Evolutionary conservation across 371 early-diverging fungal genomes (phyloP), one percentile per base, ranked within the genome.

Genomic region (Sporodiniella umbellata): DNA sequence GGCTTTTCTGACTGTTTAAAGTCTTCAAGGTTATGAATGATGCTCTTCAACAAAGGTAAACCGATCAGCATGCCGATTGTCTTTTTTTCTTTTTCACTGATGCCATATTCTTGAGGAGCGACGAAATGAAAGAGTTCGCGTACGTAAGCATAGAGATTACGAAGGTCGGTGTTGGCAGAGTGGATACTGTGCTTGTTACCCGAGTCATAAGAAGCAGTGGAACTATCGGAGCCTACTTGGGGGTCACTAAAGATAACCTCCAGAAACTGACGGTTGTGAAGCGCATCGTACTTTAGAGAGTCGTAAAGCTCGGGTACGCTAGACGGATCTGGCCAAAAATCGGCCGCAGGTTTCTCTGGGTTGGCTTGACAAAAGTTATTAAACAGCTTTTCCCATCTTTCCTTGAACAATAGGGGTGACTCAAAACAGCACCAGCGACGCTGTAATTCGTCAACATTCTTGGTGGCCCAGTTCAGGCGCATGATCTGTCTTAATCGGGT

Each of bases 301-400:
- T 98, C 98, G 52, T 95, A 96, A 3, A 98, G 73, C 58, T 94
- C 95, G 14, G 93, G 91, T 15, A 94, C 86, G 64, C 95, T 94
- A 37, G 92, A 86, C 0, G 96, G 93, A 54, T 93, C 90, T 52
- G 84, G 62, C 19, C 49, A 53, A 4, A 42, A 28, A 2, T 15
- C n/a, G n/a, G n/a, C n/a, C n/a, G n/a, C n/a, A n/a, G n/a, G n/a
- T n/a, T 53, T 54, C 43, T 25, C 62, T 58, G 57, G 72, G 62
- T 56, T 46, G 21, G 49, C 61, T 28, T 53, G 54, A 48, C 89
- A 88, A 62, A 95, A 93, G 40, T 94, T 93, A 30, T 72, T 68
- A 59, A 98, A 92, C 37, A 95, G 75, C 67, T 94, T 95, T 61
- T 94, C 93, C 98, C 98, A 97, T 4, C 98, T 82, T 71, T 97